These are phyloP conservation scores for Phytophthora colocasiae DNA, from an alignment of 352 stramenopile genomes.

Conservation along the genomic window DNA sequence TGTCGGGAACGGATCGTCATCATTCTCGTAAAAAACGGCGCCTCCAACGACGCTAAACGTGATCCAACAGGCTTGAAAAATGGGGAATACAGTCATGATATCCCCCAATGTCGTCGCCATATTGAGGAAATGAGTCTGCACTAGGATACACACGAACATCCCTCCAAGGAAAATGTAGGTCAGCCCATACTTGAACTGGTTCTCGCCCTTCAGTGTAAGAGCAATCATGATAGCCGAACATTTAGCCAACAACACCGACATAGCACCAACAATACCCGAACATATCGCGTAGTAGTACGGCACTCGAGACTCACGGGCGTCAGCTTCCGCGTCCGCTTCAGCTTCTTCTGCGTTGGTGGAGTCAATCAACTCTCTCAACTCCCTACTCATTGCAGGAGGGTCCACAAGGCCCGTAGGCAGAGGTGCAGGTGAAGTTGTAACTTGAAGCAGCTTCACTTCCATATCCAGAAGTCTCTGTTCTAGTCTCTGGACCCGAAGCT, in stretches of 20 bases:
- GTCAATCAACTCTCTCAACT: constrained; percentile 41
- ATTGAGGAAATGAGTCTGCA: constrained; percentile 91
- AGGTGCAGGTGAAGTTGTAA: constrained; percentile 30
- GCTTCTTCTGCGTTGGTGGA: constrained; percentile 34
- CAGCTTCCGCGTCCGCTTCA: constrained; percentile 44
- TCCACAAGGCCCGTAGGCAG: constrained; percentile 24
- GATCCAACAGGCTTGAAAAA: constrained; percentile 91
- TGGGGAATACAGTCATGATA: constrained; percentile 91
- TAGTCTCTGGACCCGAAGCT: constrained; percentile 69
- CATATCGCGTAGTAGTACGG: constrained; percentile 89
- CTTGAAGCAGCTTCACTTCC: constrained; percentile 64
- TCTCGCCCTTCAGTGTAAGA: constrained; percentile 82
- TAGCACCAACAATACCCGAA: constrained; percentile 85
- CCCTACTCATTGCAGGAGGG: constrained; percentile 37
- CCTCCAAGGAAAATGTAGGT: constrained; percentile 89
- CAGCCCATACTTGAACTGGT: constrained; percentile 87
- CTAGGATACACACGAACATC: constrained; percentile 88
- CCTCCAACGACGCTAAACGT: constrained; percentile 88
- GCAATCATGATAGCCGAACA: constrained; percentile 89
- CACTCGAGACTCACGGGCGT: constrained; percentile 53
- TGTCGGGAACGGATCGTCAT: constrained; percentile 57
- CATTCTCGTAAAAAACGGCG: constrained; percentile 85
- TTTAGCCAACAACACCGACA: constrained; percentile 86
- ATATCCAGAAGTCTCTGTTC: constrained; percentile 73
- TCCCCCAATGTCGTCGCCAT: constrained; percentile 83